phyloP scores from a whole-genome alignment of 345 rosid species.

The Citrus medica region DNA sequence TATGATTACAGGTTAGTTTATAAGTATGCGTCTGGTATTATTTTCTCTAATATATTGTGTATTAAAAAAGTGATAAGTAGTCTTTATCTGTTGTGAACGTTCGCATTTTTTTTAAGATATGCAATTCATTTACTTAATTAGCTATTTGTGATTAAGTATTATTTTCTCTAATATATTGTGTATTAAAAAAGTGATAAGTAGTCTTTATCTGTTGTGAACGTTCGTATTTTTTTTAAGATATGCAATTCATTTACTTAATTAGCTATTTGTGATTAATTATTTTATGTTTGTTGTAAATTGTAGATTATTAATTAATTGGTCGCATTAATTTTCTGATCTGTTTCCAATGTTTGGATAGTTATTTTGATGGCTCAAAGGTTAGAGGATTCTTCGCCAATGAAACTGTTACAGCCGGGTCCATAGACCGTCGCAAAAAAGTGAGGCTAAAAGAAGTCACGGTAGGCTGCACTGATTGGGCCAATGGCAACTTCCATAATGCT shows the following conservation, averaged over 20 bases:
- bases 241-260: no score
- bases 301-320: not conserved
- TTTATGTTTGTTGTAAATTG: not conserved
- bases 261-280: no score
- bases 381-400: slow-evolving; percentile 24
- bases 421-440: not conserved
- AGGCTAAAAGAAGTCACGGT: slow-evolving; percentile 12
- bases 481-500: not conserved
- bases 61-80: no score
- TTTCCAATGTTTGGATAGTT: slow-evolving; percentile 7
- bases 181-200: no score
- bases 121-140: no score
- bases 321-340: no score
- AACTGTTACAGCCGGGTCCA: slow-evolving; percentile 10
- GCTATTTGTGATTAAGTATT: no score
- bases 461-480: slow-evolving; percentile 16
- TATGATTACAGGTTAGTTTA: slow-evolving; percentile 21
- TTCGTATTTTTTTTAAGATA: no score
- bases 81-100: no score
- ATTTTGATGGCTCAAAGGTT: slow-evolving; percentile 4
- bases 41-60: not conserved
- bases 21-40: not conserved
- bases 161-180: no score
- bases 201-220: no score
- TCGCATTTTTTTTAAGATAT: no score